Evolutionary conservation across 805 yeast species (phyloP).

Genomic region (Lachancea waltii): DNA sequence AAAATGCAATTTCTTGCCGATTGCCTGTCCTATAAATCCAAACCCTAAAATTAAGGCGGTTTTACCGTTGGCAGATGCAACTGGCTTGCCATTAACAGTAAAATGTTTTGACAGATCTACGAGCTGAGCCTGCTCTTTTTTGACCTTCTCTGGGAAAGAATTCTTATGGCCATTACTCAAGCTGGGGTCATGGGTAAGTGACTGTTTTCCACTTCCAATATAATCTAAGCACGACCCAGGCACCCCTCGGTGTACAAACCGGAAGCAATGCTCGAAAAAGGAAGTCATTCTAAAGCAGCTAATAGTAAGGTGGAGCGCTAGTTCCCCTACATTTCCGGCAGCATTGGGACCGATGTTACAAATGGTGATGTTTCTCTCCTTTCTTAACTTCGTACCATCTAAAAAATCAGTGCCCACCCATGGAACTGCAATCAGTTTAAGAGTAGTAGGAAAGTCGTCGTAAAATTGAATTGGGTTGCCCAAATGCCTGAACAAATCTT

Average conservation of each 20-base stretch:
- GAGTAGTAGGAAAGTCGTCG: constrained; percentile 40
- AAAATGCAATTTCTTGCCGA: constrained; percentile 49
- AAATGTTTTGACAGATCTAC: constrained; percentile 38
- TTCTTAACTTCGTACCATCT: constrained; percentile 39
- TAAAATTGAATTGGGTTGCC: constrained; percentile 43
- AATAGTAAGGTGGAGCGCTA: constrained; percentile 53
- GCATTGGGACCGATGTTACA: constrained; percentile 58
- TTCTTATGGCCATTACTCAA: constrained; percentile 29
- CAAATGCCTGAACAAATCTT: constrained; percentile 40
- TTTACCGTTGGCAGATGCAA: constrained; percentile 51
- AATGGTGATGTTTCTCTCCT: constrained; percentile 42
- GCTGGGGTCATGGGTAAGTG: constrained; percentile 24
- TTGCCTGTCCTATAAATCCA: constrained; percentile 65
- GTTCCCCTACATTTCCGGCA: constrained; percentile 66
- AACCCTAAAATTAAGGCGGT: constrained; percentile 63
- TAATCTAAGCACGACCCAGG: constrained; percentile 42
- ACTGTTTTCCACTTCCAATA: constrained; percentile 25
- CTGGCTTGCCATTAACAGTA: constrained; percentile 39
- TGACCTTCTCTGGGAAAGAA: constrained; percentile 9
- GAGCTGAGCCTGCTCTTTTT: constrained; percentile 10
- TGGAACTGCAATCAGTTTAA: constrained; percentile 47
- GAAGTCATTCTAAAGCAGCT: constrained; percentile 54
- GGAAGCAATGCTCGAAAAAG: constrained; percentile 39
- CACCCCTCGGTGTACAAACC: constrained; percentile 33
- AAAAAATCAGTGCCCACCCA: constrained; percentile 57